A percentile compares a stretch with the other conserved stretches of the same genome.
Conservation (phyloP, 2,329 filamentous ascomycete genomes). For the Periconia macrospinosa region DNA sequence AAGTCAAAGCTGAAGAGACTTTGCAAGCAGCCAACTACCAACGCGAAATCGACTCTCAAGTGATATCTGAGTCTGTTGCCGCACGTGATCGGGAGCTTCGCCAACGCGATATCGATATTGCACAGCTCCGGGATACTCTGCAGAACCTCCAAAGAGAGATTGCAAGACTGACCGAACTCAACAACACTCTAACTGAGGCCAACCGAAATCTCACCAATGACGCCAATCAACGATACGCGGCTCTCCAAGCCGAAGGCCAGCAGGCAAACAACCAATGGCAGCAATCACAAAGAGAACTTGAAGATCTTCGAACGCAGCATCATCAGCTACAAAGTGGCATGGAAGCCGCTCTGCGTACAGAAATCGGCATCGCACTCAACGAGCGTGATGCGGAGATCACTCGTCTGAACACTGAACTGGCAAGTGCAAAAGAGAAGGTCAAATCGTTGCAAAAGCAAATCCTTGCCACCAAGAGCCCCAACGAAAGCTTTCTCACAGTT, state of each 20-base stretch:
- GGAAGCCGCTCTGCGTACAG: conserved; percentile 62
- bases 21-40: conserved; percentile 59
- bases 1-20: conserved; percentile 67
- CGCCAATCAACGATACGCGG: conserved; percentile 70
- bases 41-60: conserved; percentile 55
- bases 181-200: conserved; percentile 75
- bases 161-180: conserved; percentile 76
- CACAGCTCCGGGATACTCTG: conserved; percentile 75
- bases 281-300: conserved; percentile 68
- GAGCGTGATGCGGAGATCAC: conserved; percentile 85
- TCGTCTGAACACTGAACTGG: conserved; percentile 75
- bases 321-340: conserved; percentile 63
- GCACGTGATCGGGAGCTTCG: conserved; percentile 70
- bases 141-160: conserved; percentile 83
- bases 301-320: conserved; percentile 66
- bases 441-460: conserved; percentile 63
- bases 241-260: conserved; percentile 67
- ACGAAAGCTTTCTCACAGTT: conserved; percentile 75
- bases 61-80: conserved; percentile 57
- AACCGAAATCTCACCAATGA: conserved; percentile 76
- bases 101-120: conserved; percentile 86
- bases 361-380: conserved; percentile 67
- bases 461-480: conserved; percentile 55
- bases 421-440: conserved; percentile 66
- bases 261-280: conserved; percentile 57